Evolutionary conservation across 1,139 yeast species (phyloP), one percentile per base, ranked within the genome.

Genomic region (Taphrina pruni): DNA sequence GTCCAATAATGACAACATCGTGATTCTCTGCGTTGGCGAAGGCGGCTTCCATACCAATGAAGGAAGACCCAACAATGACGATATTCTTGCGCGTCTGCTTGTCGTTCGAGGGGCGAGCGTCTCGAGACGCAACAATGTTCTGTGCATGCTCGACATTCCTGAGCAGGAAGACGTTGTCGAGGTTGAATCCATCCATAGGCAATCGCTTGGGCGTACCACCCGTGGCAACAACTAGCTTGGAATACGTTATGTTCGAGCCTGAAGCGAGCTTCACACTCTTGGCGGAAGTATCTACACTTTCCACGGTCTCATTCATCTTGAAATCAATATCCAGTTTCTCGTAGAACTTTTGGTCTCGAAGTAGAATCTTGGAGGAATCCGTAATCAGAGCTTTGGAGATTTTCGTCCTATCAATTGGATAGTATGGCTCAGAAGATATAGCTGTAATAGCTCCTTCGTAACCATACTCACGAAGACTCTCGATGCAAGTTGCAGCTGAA

Each of bases 31-130:
- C 66, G 41, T 69, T 39, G 21, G 66, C 70, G 45, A 57, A 50
- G 17, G 71, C 71, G 36, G 70, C 70, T 43, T 70, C 72, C 71
- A 70, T 55, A 26, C 72, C 72, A 17, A 70, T 69, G 61, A 70
- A 70, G 60, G 69, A 62, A 20, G 70, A 65, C 12, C 72, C 72
- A 45, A 70, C 66, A 45, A 70, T 70, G 48, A 65, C 72, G 52
- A 70, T 57, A 20, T 70, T 69, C 60, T 70, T 70, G 38, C 60
- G 69, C 6, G 64, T 26, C 26, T 66, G 67, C 56, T 64, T 52
- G 35, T 68, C 70, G 17, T 52, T 60, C 14, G 66, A 54, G 5
- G 32, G 55, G 26, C 62, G 43, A 20, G 52, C 51, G 32, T 60
- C 70, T 39, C 66, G 46, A 11, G 72, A 69, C 9, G 71, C 45